A percentile compares a stretch with the other conserved stretches of the same genome.
Conservation (phyloP, 495 filamentous ascomycete species). For the Aspergillus avenaceus region DNA sequence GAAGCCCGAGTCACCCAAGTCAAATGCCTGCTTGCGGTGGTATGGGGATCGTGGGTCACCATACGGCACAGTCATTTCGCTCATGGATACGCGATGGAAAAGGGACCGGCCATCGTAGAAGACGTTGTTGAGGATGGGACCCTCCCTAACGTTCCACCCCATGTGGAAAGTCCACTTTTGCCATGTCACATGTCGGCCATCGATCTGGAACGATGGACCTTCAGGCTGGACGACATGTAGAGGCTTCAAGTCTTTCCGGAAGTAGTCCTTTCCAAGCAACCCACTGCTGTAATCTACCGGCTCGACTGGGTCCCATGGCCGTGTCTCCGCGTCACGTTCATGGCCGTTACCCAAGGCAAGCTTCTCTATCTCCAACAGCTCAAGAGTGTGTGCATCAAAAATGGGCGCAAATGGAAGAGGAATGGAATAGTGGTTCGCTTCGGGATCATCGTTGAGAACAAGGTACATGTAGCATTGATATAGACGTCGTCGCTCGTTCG, state of each 20-base stretch:
- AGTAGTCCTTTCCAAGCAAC: conserved; percentile 36
- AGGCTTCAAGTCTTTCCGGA: conserved; percentile 57
- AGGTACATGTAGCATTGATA: conserved; percentile 16
- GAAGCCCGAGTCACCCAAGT: conserved; percentile 57
- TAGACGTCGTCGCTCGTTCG: conserved; percentile 3
- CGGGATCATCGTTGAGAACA: conserved; percentile 7
- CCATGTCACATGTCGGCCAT: conserved; percentile 42
- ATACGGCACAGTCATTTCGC: conserved; percentile 61
- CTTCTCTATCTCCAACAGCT: conserved; percentile 39
- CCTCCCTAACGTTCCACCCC: conserved; percentile 53
- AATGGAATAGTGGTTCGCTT: conserved; percentile 63
- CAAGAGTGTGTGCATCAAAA: conserved; percentile 51
- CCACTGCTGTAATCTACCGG: conserved; percentile 61
- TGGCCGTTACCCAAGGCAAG: conserved; percentile 17
- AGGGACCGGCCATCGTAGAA: conserved; percentile 57
- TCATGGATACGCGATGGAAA: conserved; percentile 59
- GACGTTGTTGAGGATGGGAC: conserved; percentile 51
- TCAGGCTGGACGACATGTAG: conserved; percentile 66
- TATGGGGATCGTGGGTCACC: conserved; percentile 53
- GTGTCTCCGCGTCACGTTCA: conserved; percentile 8
- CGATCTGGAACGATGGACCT: conserved; percentile 56
- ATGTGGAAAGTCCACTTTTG: conserved; percentile 59
- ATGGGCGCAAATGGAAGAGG: conserved; percentile 67
- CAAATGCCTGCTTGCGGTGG: conserved; percentile 58
- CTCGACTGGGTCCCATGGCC: conserved; percentile 38